A percentile compares a stretch with the other conserved stretches of the same genome.
Conservation (phyloP, 768 basidiomycete species). For the Mycena kentingensis region DNA sequence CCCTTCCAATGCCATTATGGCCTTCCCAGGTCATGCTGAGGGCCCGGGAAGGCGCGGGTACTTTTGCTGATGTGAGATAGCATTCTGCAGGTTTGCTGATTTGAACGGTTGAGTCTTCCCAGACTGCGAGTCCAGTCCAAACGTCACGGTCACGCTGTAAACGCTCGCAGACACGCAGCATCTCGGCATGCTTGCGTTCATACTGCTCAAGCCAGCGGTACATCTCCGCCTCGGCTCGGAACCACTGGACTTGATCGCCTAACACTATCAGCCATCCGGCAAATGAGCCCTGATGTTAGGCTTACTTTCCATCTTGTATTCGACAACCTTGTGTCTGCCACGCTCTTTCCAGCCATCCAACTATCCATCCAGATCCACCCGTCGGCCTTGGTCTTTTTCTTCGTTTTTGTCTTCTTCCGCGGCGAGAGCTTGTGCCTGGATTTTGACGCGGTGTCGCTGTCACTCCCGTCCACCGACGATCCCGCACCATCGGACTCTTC, state of each 20-base stretch:
- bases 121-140: background rate
- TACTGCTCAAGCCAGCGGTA: conserved; percentile 1
- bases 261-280: conserved; percentile 1
- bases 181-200: conserved; percentile 4
- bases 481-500: background rate
- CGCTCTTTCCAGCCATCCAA: background rate
- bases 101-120: no score
- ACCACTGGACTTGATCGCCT: conserved; percentile 16
- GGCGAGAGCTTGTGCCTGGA: background rate
- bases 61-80: no score
- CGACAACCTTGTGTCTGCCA: background rate
- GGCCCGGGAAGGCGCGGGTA: no score
- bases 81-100: no score
- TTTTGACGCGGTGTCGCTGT: background rate
- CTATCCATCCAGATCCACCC: conserved; percentile 13
- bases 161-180: conserved; percentile 6
- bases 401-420: background rate
- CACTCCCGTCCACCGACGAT: conserved; percentile 4
- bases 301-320: conserved; percentile 13
- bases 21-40: no score
- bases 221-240: background rate
- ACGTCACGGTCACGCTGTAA: conserved; percentile 2
- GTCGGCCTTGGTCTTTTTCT: conserved; percentile 6
- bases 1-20: no score
- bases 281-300: background rate